Base-by-base conservation (phyloP, 495 filamentous ascomycete genomes). In the Aspergillus carlsbadensis region DNA sequence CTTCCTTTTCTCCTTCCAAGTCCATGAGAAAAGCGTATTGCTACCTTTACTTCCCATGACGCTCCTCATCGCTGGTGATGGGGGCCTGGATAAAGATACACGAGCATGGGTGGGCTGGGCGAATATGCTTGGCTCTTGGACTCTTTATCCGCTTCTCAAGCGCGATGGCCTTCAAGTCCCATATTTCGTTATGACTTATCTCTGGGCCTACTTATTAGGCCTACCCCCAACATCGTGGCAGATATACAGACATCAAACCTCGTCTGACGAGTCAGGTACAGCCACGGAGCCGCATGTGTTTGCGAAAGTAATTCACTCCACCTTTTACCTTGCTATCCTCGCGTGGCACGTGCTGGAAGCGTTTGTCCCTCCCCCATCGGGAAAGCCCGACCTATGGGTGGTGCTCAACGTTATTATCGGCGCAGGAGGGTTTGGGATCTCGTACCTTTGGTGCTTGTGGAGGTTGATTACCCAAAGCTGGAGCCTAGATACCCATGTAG, bases 1-100 rank as follows among this genome's bases (percentile, higher is more conserved):
- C 77, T 98, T 97, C 70, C 74, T 98, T 10, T 96, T 92, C 70
- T 92, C 89, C 50, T 98, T 96, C 72, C 94, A 98, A 61, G 94
- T 98, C 0, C 94, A 98, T 69, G 94, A 98, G 72, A 98, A 98
- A 76, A 95, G 90, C 60, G 90, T 96, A 0, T 77, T 98, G 5
- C 81, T 98, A 0, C 94, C 94, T 3, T 77, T 98, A 21, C 83
- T 96, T 57, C 94, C 94, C 0, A 94, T 93, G 86, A 96, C 92
- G 0, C 73, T 96, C 8, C 75, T 96, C 5, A 81, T 98, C 17
- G 88, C 88, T 14, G 84, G 87, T 5, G 81, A 86, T 45, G 83
- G 88, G 36, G 91, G 91, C 0, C 76, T 98, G 22, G 82, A 82
- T 49, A 87, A 86, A 57, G 83, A 86, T 35, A 84, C 80, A 17